phyloP scores from a whole-genome alignment of 1,284 basidiomycete species.

The Marasmius fiardii region DNA sequence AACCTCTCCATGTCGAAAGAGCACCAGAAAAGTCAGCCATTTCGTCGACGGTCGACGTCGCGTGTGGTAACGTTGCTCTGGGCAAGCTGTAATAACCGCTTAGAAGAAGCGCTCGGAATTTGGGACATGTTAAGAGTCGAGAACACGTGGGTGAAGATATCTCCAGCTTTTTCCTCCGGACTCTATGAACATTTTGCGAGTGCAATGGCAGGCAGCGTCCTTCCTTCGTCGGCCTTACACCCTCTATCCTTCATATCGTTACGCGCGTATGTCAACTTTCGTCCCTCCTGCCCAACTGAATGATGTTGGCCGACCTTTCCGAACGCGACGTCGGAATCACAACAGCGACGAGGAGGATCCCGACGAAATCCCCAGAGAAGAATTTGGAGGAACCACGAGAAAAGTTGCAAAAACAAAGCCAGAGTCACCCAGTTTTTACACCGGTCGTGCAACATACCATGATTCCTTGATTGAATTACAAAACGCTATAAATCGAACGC shows the following conservation, averaged over 20 bases:
- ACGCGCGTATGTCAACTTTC: constrained; percentile 23
- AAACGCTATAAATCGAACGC: constrained; percentile 56
- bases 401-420: constrained; percentile 29
- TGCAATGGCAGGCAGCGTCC: constrained; percentile 13
- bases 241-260: constrained; percentile 15
- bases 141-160: too few species aligned
- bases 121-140: too few species aligned
- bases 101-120: too few species aligned
- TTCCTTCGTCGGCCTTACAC: constrained; percentile 15
- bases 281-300: constrained; percentile 28
- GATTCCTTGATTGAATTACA: constrained; percentile 74
- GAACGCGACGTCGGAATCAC: constrained; percentile 8
- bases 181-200: constrained; percentile 28
- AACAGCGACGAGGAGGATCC: constrained; percentile 11
- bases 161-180: constrained; percentile 4
- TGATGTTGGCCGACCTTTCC: constrained; percentile 8
- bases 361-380: background rate
- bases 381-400: constrained; percentile 3
- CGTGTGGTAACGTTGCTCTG: background rate
- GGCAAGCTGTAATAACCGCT: too few species aligned
- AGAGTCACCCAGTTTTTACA: constrained; percentile 79
- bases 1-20: constrained; percentile 85
- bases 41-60: background rate
- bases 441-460: constrained; percentile 77
- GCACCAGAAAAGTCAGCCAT: constrained; percentile 77